Percentiles rank a stretch among this genome's conserved stretches.
phyloP scores from a whole-genome alignment of 2,329 filamentous ascomycete genomes.

The Sclerotinia glacialis region DNA sequence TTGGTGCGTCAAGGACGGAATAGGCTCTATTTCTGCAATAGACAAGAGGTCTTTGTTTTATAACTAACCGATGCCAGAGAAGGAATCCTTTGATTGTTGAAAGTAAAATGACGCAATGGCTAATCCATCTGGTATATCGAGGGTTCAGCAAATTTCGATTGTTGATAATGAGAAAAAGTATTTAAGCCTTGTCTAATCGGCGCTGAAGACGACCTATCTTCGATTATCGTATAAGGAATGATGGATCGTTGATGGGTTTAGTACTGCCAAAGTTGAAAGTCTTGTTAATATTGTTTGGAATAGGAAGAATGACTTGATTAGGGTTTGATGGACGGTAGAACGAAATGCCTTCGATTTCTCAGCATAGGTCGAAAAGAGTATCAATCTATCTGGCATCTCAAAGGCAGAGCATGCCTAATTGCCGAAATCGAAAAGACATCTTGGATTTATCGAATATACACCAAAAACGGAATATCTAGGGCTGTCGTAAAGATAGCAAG shows the following conservation, averaged over 20 bases:
- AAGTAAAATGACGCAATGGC: background rate
- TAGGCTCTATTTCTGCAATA: no score
- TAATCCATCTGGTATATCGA: background rate
- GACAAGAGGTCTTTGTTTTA: background rate
- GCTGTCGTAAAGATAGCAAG: background rate
- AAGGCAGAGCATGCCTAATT: background rate
- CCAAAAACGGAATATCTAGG: no score
- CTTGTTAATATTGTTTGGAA: background rate
- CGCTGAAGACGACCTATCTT: background rate
- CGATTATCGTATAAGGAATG: background rate
- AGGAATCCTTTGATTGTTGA: background rate
- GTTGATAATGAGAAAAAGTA: background rate
- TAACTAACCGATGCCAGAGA: background rate
- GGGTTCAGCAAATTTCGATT: background rate
- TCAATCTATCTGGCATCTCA: background rate
- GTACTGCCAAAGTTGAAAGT: no score
- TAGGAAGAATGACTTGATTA: no score
- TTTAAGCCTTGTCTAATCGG: background rate
- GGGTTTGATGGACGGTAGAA: background rate
- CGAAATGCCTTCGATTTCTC: background rate
- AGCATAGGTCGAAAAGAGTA: background rate
- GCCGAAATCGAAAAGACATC: background rate
- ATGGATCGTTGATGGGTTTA: no score
- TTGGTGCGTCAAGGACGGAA: no score
- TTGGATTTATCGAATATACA: background rate